phyloP scores from a whole-genome alignment of 2,329 filamentous ascomycete species.

The Metarhizium brunneum region DNA sequence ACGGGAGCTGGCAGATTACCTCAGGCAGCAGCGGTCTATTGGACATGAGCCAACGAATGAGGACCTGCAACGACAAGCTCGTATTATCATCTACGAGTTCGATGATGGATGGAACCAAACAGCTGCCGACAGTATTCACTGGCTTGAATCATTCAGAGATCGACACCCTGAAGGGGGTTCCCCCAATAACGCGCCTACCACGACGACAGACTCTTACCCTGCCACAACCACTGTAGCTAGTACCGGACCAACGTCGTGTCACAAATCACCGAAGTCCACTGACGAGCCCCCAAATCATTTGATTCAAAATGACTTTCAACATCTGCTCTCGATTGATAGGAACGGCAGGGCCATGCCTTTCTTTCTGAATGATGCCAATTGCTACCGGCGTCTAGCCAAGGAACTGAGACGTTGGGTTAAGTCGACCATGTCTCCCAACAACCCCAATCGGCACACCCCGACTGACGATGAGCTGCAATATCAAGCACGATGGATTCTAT shows the following conservation, averaged over 20 bases:
- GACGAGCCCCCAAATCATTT: conserved; percentile 5
- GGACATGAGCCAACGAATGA: conserved; percentile 42
- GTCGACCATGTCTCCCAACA: conserved; percentile 47
- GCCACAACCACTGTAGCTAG: neutral
- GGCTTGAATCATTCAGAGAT: conserved; percentile 43
- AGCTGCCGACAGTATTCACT: conserved; percentile 44
- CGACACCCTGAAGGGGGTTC: conserved; percentile 27
- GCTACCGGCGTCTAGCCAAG: conserved; percentile 44
- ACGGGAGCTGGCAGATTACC: conserved; percentile 43
- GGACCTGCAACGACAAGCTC: conserved; percentile 46
- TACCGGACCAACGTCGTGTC: conserved; percentile 2
- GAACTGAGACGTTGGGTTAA: conserved; percentile 45
- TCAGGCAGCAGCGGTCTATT: conserved; percentile 32
- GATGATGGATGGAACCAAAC: conserved; percentile 58
- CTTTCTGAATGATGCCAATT: conserved; percentile 52
- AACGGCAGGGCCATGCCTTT: conserved; percentile 20
- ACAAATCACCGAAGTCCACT: conserved; percentile 10
- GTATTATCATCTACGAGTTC: conserved; percentile 52
- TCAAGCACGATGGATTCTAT: conserved; percentile 53
- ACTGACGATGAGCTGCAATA: conserved; percentile 54
- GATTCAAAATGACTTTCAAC: conserved; percentile 5
- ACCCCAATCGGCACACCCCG: conserved; percentile 49
- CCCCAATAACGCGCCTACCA: neutral
- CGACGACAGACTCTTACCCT: conserved; percentile 2
- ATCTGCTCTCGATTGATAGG: conserved; percentile 4